Base-by-base conservation (phyloP, 371 early-diverging fungal genomes). In the Mucor irregularis region DNA sequence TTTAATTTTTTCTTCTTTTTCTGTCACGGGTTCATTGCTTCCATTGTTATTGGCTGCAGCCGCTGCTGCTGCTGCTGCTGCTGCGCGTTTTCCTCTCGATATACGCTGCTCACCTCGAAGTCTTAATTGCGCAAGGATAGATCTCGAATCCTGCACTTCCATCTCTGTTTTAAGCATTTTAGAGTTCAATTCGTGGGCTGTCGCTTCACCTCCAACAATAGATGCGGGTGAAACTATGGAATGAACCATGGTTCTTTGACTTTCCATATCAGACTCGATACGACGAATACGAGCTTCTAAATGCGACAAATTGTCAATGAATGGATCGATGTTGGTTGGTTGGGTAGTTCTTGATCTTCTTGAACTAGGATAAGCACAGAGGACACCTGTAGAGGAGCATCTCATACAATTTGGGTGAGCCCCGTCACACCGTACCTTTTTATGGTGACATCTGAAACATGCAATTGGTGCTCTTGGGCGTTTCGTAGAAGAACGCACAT, bases 341-440 rank as follows among this genome's bases (percentile, higher is more conserved):
- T 76, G 76, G 2, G 70, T 70, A 9, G 66, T 76, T n/a, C 76
- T 60, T 16, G 76, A 70, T 16, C 76, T 56, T 42, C 76, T 66
- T 17, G 70, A 70, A 16, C 64, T 73, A 10, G 76, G 76, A 39
- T 73, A 76, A 16, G 76, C 73, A 28, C 76, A 76, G 6, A 73
- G 35, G 3, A 73, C 62, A 25, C 73, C 73, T 7, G 71, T 73
- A 13, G 68, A 57, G 6, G 67, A 39, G 33, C 76, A 76, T 44
- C 76, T 53, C 39, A 69, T 66, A 49, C 76, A 76, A 24, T 73
- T 76, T 11, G 76, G 76, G 40, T 66, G 73, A 11, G 49, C 49
- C 10, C 76, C 76, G 49, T 76, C 73, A 42, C 76, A 76, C 14
- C 76, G 76, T 48, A 68, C 69, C 49, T 70, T 70, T 58, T 70